Base-by-base conservation (phyloP, 306 rosid genomes). In the Gleditsia sinensis region DNA sequence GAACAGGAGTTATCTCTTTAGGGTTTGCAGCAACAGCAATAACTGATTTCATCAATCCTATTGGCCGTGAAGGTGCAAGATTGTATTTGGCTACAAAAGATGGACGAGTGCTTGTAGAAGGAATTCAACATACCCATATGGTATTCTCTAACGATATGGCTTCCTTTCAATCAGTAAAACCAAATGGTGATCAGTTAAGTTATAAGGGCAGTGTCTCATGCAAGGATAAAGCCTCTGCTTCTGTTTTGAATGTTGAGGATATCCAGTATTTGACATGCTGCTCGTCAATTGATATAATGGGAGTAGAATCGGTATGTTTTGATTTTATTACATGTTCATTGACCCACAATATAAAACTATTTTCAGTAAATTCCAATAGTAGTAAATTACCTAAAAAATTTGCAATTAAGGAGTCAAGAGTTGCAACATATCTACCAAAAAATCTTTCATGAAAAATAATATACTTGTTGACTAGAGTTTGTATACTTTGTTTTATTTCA, bases 291-390 rank as follows among this genome's bases (percentile, higher is more conserved):
- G 84, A 89, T 63, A 63, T 81, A 37, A 33, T 86, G 78, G 89
- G 88, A 67, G 77, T 80, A 48, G 76, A 83, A 77, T 81, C 67
- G 89, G 94, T 89, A 83, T 6, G 78, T 78, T 78, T 55, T 58
- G 27, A 71, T 58, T 55, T 20, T 79, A 72, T 6, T 7, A 8
- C 74, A 16, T 67, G 28, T 50, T 75, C 36, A 0, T 23, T 57
- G 7, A 58, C 33, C 14, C 14, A 14, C 1, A 20, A 5, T 19
- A 1, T n/a, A n/a, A n/a, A n/a, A n/a, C n/a, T n/a, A n/a, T n/a
- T n/a, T n/a, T n/a, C n/a, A n/a, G n/a, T n/a, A n/a, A n/a, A n/a
- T n/a, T n/a, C n/a, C n/a, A n/a, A n/a, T n/a, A n/a, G n/a, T n/a
- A n/a, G n/a, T n/a, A n/a, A n/a, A n/a, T n/a, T n/a, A n/a, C n/a